Evolutionary conservation across 2,329 filamentous ascomycete genomes (phyloP).

Genomic region (Alternaria ventricosa): DNA sequence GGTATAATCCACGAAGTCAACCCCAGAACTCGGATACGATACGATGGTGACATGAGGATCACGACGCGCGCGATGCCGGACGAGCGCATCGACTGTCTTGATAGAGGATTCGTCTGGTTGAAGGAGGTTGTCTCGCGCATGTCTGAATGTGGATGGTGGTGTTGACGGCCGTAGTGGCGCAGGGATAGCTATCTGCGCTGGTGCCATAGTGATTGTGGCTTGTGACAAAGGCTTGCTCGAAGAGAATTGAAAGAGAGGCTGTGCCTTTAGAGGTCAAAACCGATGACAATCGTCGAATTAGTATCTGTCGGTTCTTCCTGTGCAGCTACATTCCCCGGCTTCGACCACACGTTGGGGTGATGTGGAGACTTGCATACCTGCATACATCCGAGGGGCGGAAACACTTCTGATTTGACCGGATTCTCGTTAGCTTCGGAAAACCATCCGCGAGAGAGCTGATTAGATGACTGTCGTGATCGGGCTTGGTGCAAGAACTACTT

Average conservation of each 20-base stretch:
- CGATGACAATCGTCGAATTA: not conserved
- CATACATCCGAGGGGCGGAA: conserved; percentile 3
- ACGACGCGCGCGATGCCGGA: conserved; percentile 47
- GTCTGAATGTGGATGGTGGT: not conserved
- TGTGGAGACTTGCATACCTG: not conserved
- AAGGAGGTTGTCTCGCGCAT: not conserved
- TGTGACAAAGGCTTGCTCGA: not conserved
- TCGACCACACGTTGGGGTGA: not conserved
- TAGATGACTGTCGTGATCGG: not conserved
- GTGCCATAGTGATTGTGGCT: conserved; percentile 19
- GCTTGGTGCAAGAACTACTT: conserved; percentile 1
- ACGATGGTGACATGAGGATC: conserved; percentile 49
- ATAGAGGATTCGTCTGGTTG: conserved; percentile 12
- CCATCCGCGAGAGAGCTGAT: not conserved
- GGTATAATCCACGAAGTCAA: conserved; percentile 57
- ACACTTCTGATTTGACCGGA: not conserved
- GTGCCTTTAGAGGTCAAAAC: not conserved
- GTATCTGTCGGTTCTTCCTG: not conserved
- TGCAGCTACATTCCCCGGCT: not conserved
- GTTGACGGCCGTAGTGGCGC: conserved; percentile 1
- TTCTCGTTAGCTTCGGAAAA: not conserved
- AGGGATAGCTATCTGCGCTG: conserved; percentile 25
- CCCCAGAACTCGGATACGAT: conserved; percentile 54
- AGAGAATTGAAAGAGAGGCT: not conserved
- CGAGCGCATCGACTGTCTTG: conserved; percentile 49